Evolutionary conservation across 2,329 filamentous ascomycete species (phyloP), one percentile per base, ranked within the genome.

Genomic region (Volutella citrinella): DNA sequence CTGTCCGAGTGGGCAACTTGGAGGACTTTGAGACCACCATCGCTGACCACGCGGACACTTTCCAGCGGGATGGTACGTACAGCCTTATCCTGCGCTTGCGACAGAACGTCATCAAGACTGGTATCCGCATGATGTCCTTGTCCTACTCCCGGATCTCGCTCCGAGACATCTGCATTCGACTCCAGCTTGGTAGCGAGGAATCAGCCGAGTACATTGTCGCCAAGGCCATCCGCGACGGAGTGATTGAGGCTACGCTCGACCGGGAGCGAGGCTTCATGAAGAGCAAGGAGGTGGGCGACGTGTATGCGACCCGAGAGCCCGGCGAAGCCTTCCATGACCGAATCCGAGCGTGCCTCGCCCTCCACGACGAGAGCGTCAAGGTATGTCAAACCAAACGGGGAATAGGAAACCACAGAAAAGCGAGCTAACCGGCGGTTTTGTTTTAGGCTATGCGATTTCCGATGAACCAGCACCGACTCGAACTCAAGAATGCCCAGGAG

Each of bases 91-190:
- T 97, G 45, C 90, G 93, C 44, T 76, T 98, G 43, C 83, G 93
- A 52, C 93, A 98, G 66, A 98, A 98, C 59, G 93, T 98, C 57
- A 97, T 98, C 79, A 95, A 95, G 74, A 98, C 93, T 5, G 93
- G 93, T 48, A 95, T 98, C 46, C 88, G 93, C 51, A 96, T 97
- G 89, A 95, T 98, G 80, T 97, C 91, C 24, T 74, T 98, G 46
- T 95, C 90, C 14, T 98, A 98, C 71, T 95, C 91, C 40, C 87
- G 91, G 44, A 98, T 98, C 56, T 96, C 91, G 2, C 77, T 98
- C 36, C 84, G 93, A 38, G 93, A 98, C 59, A 98, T 98, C 51
- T 98, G 93, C 69, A 89, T 97, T 39, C 87, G 93, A 29, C 75
- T 98, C 31, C 89, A 94, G 32, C 74, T 98, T 9, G 88, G 93